Conservation (phyloP, 345 rosid species). For the Arabis alpina region DNA sequence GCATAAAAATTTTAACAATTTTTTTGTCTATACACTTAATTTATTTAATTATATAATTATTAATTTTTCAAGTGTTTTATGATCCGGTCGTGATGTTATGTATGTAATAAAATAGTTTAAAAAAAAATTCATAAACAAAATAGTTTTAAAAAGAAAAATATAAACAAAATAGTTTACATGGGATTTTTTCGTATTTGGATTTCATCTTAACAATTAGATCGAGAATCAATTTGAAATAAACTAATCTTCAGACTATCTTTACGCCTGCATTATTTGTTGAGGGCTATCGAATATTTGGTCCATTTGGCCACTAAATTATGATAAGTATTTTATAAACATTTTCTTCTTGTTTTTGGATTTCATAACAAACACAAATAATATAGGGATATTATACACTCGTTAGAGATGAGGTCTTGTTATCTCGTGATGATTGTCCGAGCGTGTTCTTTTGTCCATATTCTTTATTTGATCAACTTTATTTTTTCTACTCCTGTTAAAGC, state of each 20-base stretch:
- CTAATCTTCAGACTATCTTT: not conserved
- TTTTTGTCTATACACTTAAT: not conserved
- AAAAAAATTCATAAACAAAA: too few species aligned
- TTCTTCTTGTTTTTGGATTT: not conserved
- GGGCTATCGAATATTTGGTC: slow-evolving; percentile 7
- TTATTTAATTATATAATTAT: not conserved
- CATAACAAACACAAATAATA: slow-evolving; percentile 11
- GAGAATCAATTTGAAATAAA: not conserved
- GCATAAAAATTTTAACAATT: not conserved
- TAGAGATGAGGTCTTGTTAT: slow-evolving; percentile 38
- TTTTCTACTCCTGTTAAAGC: slow-evolving; percentile 42
- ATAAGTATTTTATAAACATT: not conserved
- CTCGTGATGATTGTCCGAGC: slow-evolving; percentile 47
- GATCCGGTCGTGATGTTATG: not conserved
- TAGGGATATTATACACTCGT: slow-evolving; percentile 40
- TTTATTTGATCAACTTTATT: slow-evolving; percentile 43
- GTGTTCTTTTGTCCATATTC: slow-evolving; percentile 45
- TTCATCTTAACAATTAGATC: not conserved
- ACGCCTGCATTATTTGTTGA: slow-evolving; percentile 4
- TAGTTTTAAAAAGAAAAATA: too few species aligned
- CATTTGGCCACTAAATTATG: slow-evolving; percentile 11
- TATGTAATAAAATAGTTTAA: too few species aligned
- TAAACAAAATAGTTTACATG: not conserved
- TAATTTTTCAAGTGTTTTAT: not conserved
- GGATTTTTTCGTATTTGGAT: not conserved